These are phyloP conservation scores for Trametes pubescens DNA, from an alignment of 1,284 basidiomycete genomes.

Conservation along the genomic window DNA sequence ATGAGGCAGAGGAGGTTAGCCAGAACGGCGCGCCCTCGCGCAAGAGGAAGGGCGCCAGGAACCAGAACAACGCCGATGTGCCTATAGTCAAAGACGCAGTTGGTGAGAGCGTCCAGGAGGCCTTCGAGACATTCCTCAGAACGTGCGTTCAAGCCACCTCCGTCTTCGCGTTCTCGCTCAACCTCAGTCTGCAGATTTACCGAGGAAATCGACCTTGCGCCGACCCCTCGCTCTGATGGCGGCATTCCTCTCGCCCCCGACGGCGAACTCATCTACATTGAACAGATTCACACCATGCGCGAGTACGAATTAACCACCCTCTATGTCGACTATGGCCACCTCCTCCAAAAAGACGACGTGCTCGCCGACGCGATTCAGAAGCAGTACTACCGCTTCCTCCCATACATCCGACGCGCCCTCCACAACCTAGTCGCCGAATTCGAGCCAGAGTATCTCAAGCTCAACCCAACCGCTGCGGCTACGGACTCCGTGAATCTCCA, in stretches of 20 bases:
- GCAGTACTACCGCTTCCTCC: slow-evolving; percentile 97
- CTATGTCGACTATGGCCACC: slow-evolving; percentile 94
- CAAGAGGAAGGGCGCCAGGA: slow-evolving; percentile 44
- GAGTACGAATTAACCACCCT: slow-evolving; percentile 94
- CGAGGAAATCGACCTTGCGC: slow-evolving; percentile 75
- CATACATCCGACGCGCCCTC: slow-evolving; percentile 91
- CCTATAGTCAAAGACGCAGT: slow-evolving; percentile 92
- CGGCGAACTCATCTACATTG: slow-evolving; percentile 82
- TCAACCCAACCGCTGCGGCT: slow-evolving; percentile 82
- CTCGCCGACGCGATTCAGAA: slow-evolving; percentile 92
- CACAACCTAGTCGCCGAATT: slow-evolving; percentile 89
- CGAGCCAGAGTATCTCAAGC: slow-evolving; percentile 93
- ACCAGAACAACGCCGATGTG: slow-evolving; percentile 68
- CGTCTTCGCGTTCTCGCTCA: neutral
- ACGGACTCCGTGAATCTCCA: slow-evolving; percentile 87
- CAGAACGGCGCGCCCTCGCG: slow-evolving; percentile 44
- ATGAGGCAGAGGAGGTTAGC: slow-evolving; percentile 57
- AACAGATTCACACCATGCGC: slow-evolving; percentile 93
- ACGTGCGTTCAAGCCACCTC: slow-evolving; percentile 61
- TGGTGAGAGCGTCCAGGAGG: slow-evolving; percentile 91
- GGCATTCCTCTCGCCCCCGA: slow-evolving; percentile 62
- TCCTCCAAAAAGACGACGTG: slow-evolving; percentile 90
- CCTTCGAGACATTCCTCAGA: slow-evolving; percentile 91
- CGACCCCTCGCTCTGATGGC: slow-evolving; percentile 79
- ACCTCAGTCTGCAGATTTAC: slow-evolving; percentile 67